Base-by-base conservation (phyloP, 1,284 basidiomycete species). In the Prillingera fragicola region DNA sequence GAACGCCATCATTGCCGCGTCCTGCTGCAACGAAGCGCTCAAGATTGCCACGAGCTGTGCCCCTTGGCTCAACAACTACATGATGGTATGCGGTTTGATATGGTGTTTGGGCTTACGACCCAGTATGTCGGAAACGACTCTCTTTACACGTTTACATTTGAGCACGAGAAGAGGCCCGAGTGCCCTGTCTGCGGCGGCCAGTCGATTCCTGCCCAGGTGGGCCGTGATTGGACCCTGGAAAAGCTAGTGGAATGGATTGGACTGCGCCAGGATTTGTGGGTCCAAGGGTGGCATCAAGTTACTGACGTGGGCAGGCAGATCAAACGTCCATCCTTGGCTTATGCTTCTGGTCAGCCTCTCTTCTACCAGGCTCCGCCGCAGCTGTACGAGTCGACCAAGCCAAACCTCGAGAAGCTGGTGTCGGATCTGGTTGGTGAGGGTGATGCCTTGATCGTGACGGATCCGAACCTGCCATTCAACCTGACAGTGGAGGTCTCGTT, bases 11-110 rank as follows among this genome's bases (percentile, higher is more conserved):
- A 91, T 97, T 52, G 87, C 91, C 24, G 92, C 94, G 13, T 87
- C 92, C 3, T 98, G 95, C 72, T 98, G 94, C 63, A 96, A 96
- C 57, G 95, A 99, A 73, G 95, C 95, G 8, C 91, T 98, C 79
- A 99, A 99, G 73, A 87, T 99, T 48, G 94, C 90, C 15, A 98
- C 95, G 0, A 87, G 83, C 49, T 85, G 87, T 21, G 94, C 92
- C 1, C 87, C 91, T 2, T 95, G 83, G 66, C 77, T 99, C 32
- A 87, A 96, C 74, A 98, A 98, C 71, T 99, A 98, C 72, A 97
- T 98, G 78, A 91, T 91, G 86, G 77, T 91, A 35, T 24, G 42
- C 32, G n/a, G 18, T 14, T 31, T 3, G 17, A 3, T 8, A 6
- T 0, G 13, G 15, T 3, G 2, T 21, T 13, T n/a, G 13, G 22